Base-by-base conservation (phyloP, 495 filamentous ascomycete genomes). In the Hyaloscypha finlandica region DNA sequence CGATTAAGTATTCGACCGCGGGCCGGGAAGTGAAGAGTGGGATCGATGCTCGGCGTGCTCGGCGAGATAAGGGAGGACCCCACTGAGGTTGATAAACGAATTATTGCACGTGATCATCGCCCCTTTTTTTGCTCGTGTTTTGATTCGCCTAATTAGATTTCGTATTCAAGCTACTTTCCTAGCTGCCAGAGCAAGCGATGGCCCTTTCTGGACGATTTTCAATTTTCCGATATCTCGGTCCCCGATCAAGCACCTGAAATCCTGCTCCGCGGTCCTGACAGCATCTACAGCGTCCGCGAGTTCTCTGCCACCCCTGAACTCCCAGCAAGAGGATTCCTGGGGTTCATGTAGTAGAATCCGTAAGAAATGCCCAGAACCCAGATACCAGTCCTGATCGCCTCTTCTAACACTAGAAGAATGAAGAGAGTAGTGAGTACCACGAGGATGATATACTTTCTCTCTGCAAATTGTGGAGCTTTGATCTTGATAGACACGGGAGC, bases 401-500 rank as follows among this genome's bases (percentile, higher is more conserved):
- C 67, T 25, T 57, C 60, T 6, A 73, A n/a, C 20, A 73, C 42
- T 8, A 71, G 16, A 14, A 73, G 37, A 22, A 71, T 25, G 48
- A 77, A 65, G 14, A 72, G 3, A 14, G 42, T 48, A 6, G 3
- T 14, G 29, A 77, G 52, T 1, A 52, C 35, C 9, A 74, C 67
- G 56, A 74, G 55, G 63, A 77, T 72, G 63, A 78, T 74, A 59
- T 79, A 77, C 9, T 33, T 65, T 20, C 45, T 61, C 52, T 71
- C 64, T n/a, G 77, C 79, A 52, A 74, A 53, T 12, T 31, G 53
- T 8, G 77, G 45, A 20, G 70, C 73, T 39, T 59, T 42, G 8
- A 74, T 51, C 8, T 63, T 59, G 2, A 76, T 67, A 2, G 16
- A 14, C 1, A 68, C 73, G 8, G 45, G 54, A 32, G 56, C 60